Evolutionary conservation across 108 stramenopile species (phyloP).

Genomic region (Chaetoceros muelleri): DNA sequence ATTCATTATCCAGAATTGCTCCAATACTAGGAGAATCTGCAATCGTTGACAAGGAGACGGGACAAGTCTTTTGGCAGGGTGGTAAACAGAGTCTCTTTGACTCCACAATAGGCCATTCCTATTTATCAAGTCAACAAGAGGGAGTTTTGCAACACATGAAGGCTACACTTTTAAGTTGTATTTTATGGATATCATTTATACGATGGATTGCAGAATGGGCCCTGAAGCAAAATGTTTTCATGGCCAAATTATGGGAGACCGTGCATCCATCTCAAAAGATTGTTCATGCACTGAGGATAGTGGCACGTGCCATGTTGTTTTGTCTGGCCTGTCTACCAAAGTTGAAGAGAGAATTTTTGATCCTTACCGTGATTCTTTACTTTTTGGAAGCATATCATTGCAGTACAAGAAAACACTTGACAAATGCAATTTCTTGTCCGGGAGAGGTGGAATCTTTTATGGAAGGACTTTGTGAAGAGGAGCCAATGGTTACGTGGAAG

Average conservation of each 20-base stretch:
- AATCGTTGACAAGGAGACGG: constrained; percentile 64
- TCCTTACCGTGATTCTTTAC: constrained; percentile 36
- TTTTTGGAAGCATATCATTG: constrained; percentile 63
- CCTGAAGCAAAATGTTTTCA: constrained; percentile 9
- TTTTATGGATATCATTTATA: background rate
- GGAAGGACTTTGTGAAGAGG: constrained; percentile 33
- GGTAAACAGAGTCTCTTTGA: constrained; percentile 12
- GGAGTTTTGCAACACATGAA: background rate
- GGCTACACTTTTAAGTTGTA: background rate
- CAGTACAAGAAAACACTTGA: constrained; percentile 54
- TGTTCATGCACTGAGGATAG: background rate
- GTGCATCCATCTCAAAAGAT: constrained; percentile 1
- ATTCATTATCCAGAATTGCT: background rate
- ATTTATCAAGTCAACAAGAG: background rate
- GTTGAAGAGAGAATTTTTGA: constrained; percentile 13
- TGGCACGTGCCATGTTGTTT: background rate
- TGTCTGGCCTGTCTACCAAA: constrained; percentile 9
- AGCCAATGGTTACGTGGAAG: constrained; percentile 64
- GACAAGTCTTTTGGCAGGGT: constrained; percentile 68
- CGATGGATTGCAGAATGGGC: constrained; percentile 1
- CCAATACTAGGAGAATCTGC: constrained; percentile 46
- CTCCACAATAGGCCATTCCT: background rate
- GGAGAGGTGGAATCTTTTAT: constrained; percentile 49
- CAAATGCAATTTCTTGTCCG: constrained; percentile 52
- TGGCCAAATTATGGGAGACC: background rate